Evolutionary conservation across 257 asterid species (phyloP).

Genomic region (Petrea volubilis): DNA sequence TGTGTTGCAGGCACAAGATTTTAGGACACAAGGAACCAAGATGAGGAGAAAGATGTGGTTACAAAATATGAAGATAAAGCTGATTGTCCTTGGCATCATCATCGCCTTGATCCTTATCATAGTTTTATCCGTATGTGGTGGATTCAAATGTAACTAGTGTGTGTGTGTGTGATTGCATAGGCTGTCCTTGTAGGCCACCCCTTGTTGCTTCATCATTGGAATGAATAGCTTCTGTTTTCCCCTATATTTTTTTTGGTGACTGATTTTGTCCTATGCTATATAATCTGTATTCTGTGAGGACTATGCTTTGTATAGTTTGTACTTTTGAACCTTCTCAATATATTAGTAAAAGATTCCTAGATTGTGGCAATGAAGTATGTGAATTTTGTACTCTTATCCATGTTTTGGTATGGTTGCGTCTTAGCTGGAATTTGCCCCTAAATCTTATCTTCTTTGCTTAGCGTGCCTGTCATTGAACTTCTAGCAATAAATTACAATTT

Average conservation of each 20-base stretch:
- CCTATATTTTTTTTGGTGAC: constrained; percentile 20
- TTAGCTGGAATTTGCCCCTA: no score
- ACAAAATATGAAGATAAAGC: constrained; percentile 88
- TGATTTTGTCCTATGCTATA: constrained; percentile 25
- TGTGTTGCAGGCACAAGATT: constrained; percentile 76
- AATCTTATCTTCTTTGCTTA: no score
- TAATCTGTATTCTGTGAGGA: constrained; percentile 39
- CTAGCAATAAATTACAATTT: no score
- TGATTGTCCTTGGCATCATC: constrained; percentile 73
- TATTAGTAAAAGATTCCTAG: constrained; percentile 22
- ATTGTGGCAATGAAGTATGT: not conserved
- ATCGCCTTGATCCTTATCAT: constrained; percentile 79
- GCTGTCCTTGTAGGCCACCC: constrained; percentile 15
- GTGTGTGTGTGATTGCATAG: not conserved
- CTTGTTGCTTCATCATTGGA: constrained; percentile 23
- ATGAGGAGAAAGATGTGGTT: constrained; percentile 92
- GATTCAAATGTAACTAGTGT: constrained; percentile 51
- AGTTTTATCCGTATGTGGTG: constrained; percentile 70
- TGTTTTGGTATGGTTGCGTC: no score
- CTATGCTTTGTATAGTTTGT: constrained; percentile 57
- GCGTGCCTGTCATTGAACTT: no score
- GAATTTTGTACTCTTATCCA: no score
- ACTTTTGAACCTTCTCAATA: constrained; percentile 36
- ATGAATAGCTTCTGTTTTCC: constrained; percentile 29
- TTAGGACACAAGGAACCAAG: constrained; percentile 77